phyloP scores from a whole-genome alignment of 1,284 basidiomycete species.

The Neonothopanus nambi region DNA sequence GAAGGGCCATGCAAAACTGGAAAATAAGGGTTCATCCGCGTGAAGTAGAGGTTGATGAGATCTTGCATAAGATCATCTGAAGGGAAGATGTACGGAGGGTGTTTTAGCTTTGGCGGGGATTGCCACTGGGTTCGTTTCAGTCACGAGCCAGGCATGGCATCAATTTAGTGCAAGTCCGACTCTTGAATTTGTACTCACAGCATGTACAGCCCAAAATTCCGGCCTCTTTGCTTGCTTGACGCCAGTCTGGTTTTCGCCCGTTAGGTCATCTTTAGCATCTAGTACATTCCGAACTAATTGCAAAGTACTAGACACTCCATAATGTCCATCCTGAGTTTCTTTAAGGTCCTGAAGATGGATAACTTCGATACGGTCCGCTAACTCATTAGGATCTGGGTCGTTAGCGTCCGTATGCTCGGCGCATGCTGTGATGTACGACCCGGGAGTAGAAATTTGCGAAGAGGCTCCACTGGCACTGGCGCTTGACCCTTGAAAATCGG shows the following conservation, averaged over 20 bases:
- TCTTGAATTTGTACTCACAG: slow-evolving; percentile 11
- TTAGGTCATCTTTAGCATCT: slow-evolving; percentile 4
- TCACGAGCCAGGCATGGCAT: background rate
- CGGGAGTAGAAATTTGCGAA: background rate
- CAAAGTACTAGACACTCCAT: slow-evolving; percentile 13
- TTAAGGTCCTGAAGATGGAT: background rate
- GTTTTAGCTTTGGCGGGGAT: slow-evolving; percentile 17
- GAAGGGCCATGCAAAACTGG: slow-evolving; percentile 66
- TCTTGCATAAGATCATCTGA: slow-evolving; percentile 47
- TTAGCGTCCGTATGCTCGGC: slow-evolving; percentile 7
- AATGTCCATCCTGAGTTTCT: slow-evolving; percentile 10
- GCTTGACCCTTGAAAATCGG: background rate
- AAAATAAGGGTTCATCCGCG: slow-evolving; percentile 47
- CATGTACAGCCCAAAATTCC: slow-evolving; percentile 21
- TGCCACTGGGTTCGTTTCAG: slow-evolving; percentile 34
- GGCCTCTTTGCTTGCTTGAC: slow-evolving; percentile 10
- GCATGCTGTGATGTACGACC: background rate
- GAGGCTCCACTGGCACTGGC: too few relatives aligned
- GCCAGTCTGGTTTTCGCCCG: slow-evolving; percentile 7
- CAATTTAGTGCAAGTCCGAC: background rate
- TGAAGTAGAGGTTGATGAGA: slow-evolving; percentile 65
- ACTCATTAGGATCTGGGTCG: background rate
- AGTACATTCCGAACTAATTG: slow-evolving; percentile 10
- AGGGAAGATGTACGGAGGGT: slow-evolving; percentile 38
- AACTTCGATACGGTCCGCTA: background rate